Evolutionary conservation across 2,329 filamentous ascomycete genomes (phyloP).

Genomic region (Bertia moriformis): DNA sequence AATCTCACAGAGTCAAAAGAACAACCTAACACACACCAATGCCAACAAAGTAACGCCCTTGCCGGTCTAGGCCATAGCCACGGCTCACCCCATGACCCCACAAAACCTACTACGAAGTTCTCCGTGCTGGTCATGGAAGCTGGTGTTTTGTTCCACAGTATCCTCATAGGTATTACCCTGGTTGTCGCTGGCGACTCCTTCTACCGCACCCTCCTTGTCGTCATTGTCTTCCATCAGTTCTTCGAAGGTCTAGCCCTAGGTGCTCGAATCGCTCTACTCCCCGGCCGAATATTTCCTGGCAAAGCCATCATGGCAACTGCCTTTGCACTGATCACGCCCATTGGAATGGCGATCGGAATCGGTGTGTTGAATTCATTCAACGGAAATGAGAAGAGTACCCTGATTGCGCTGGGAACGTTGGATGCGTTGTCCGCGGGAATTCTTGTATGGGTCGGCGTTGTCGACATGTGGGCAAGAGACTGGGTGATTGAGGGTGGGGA

Average conservation of each 20-base stretch:
- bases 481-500: conserved; percentile 48
- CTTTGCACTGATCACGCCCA: conserved; percentile 59
- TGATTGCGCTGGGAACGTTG: conserved; percentile 59
- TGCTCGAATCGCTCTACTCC: conserved; percentile 42
- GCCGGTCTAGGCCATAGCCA: conserved; percentile 16
- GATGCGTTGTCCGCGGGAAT: conserved; percentile 65
- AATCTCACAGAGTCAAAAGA: conserved; percentile 3
- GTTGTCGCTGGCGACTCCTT: conserved; percentile 31
- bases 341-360: conserved; percentile 70
- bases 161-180: conserved; percentile 28
- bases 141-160: conserved; percentile 63
- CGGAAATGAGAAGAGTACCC: conserved; percentile 53
- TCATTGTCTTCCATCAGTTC: conserved; percentile 67
- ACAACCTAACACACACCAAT: too few species aligned
- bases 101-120: conserved; percentile 29
- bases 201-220: conserved; percentile 42
- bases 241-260: conserved; percentile 67
- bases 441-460: conserved; percentile 63
- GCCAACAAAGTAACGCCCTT: conserved; percentile 6
- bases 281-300: conserved; percentile 15
- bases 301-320: conserved; percentile 47
- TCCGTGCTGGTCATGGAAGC: conserved; percentile 58
- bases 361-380: conserved; percentile 59
- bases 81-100: conserved; percentile 8
- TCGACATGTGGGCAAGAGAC: conserved; percentile 67